Percentiles rank a stretch among this genome's conserved stretches.
Evolutionary conservation across 164 flowering plant genomes (phyloP).

Genomic region (Buxus sempervirens): DNA sequence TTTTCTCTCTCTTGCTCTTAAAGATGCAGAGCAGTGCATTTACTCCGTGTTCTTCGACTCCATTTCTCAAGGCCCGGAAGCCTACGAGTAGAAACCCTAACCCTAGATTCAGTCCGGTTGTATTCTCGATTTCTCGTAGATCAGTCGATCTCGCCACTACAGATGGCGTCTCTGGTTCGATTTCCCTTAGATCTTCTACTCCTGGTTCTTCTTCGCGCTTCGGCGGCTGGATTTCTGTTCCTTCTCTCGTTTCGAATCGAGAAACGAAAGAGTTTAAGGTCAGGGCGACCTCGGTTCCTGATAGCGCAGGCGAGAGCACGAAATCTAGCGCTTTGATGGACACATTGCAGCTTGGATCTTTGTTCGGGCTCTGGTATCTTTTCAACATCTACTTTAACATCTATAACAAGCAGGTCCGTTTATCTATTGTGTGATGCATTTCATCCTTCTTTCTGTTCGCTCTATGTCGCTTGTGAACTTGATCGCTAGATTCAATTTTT

Average conservation of each 20-base stretch:
- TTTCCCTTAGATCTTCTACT: slow-evolving; percentile 11
- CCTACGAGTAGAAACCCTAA: slow-evolving; percentile 2
- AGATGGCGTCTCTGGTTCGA: slow-evolving; percentile 16
- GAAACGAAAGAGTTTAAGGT: slow-evolving; percentile 24
- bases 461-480: not conserved
- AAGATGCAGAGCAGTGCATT: slow-evolving; percentile 55
- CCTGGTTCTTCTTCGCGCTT: slow-evolving; percentile 7
- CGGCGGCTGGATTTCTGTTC: slow-evolving; percentile 16
- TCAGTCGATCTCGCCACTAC: slow-evolving; percentile 23
- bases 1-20: slow-evolving; percentile 5
- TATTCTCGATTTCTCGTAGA: slow-evolving; percentile 22
- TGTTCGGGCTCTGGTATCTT: slow-evolving; percentile 73
- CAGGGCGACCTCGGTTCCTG: slow-evolving; percentile 40
- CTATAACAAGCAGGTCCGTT: slow-evolving; percentile 74
- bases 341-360: slow-evolving; percentile 53
- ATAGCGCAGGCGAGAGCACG: slow-evolving; percentile 36
- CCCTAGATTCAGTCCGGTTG: slow-evolving; percentile 20
- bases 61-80: slow-evolving; percentile 22
- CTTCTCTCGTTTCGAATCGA: slow-evolving; percentile 20
- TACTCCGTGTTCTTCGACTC: slow-evolving; percentile 31
- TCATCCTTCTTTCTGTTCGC: not conserved
- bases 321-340: slow-evolving; percentile 23
- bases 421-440: not conserved
- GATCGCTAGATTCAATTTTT: not conserved
- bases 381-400: slow-evolving; percentile 88